phyloP scores from a whole-genome alignment of 2,329 filamentous ascomycete species.

The Plenodomus tracheiphilus region DNA sequence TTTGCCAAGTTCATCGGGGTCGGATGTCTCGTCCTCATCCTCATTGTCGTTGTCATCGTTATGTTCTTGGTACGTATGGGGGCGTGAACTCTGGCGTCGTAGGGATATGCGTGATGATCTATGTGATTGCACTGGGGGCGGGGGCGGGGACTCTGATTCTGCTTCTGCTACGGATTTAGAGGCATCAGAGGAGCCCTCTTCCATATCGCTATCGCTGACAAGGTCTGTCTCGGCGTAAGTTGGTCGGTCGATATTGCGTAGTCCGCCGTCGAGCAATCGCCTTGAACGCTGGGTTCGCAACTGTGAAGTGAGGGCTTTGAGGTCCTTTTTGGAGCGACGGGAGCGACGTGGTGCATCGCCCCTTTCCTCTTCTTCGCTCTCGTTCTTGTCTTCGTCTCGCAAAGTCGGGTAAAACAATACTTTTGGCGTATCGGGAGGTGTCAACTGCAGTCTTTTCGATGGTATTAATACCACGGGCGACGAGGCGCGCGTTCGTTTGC shows the following conservation, averaged over 20 bases:
- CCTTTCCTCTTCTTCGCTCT: conserved; percentile 9
- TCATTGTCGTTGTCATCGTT: neutral
- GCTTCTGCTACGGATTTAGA: conserved; percentile 2
- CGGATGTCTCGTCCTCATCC: conserved; percentile 2
- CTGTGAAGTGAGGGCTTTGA: conserved; percentile 4
- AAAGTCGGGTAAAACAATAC: conserved; percentile 21
- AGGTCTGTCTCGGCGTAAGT: conserved; percentile 12
- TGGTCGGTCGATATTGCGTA: conserved; percentile 20
- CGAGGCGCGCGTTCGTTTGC: conserved; percentile 29
- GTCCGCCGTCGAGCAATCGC: conserved; percentile 14
- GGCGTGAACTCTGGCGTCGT: neutral
- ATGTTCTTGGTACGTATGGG: neutral
- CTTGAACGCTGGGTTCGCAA: conserved; percentile 17
- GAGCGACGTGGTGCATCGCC: conserved; percentile 11
- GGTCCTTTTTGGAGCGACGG: conserved; percentile 4
- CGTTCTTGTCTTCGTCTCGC: neutral
- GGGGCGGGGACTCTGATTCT: neutral
- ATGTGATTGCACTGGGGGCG: neutral
- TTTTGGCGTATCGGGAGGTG: conserved; percentile 17
- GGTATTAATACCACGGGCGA: conserved; percentile 36
- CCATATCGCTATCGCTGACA: conserved; percentile 1
- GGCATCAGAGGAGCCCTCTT: neutral
- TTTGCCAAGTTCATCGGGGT: conserved; percentile 18
- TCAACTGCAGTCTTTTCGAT: conserved; percentile 20
- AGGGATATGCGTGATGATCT: neutral